These are phyloP conservation scores for Rhizodiscina lignyota DNA, from an alignment of 495 filamentous ascomycete species.

Conservation along the genomic window DNA sequence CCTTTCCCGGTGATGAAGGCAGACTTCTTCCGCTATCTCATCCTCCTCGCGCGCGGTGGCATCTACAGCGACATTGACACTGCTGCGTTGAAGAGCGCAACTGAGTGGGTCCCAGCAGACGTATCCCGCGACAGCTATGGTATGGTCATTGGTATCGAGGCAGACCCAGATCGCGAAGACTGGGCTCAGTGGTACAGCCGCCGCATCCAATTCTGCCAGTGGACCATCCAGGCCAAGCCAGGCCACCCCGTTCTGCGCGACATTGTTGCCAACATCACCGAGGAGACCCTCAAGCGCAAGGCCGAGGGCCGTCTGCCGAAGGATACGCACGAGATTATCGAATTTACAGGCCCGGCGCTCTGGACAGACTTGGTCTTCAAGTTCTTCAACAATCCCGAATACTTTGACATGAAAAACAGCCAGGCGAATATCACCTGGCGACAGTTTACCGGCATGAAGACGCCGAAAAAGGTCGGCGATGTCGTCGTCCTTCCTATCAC, in stretches of 20 bases:
- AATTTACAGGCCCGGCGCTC: conserved; percentile 86
- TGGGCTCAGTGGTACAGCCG: conserved; percentile 95
- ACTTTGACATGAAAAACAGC: conserved; percentile 63
- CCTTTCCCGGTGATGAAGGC: conserved; percentile 85
- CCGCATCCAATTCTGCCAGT: conserved; percentile 94
- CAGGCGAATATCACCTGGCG: conserved; percentile 63
- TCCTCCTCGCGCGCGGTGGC: conserved; percentile 82
- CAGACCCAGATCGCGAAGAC: conserved; percentile 81
- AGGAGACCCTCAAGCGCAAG: conserved; percentile 64
- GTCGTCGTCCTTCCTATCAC: conserved; percentile 91
- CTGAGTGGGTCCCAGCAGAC: conserved; percentile 70
- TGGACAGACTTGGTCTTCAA: conserved; percentile 90
- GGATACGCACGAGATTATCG: conserved; percentile 69
- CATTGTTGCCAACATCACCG: conserved; percentile 70
- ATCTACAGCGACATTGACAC: conserved; percentile 98
- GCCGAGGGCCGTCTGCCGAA: conserved; percentile 46
- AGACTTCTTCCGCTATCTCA: conserved; percentile 95
- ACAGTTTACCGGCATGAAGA: conserved; percentile 77
- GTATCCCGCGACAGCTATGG: conserved; percentile 66
- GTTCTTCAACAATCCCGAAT: conserved; percentile 83
- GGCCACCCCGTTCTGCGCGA: conserved; percentile 86
- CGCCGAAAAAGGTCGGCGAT: conserved; percentile 75
- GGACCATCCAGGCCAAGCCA: conserved; percentile 93
- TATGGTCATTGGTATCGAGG: conserved; percentile 85
- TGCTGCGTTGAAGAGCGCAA: conserved; percentile 59